Conservation (phyloP, 495 filamentous ascomycete genomes). For the Emericellopsis terricola region DNA sequence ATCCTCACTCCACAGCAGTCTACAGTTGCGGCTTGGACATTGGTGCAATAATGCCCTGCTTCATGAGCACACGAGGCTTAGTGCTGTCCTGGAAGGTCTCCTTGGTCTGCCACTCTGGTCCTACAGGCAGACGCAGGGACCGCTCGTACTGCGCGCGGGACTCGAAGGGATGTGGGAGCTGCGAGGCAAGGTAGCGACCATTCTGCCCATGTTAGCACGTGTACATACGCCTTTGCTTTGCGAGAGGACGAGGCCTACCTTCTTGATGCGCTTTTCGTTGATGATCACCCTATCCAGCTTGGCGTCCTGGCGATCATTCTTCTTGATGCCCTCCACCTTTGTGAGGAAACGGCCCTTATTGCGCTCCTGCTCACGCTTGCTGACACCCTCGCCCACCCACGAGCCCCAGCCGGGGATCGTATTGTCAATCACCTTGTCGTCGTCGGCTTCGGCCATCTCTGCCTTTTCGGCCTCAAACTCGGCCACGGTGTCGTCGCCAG, state of each 20-base stretch:
- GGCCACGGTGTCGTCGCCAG: constrained; percentile 70
- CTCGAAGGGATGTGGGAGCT: constrained; percentile 77
- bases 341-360: constrained; percentile 42
- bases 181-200: constrained; percentile 64
- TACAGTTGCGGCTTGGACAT: constrained; percentile 61
- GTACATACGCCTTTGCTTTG: neutral
- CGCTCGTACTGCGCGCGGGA: constrained; percentile 78
- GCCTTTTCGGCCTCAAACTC: constrained; percentile 73
- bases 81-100: constrained; percentile 76
- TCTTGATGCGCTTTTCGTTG: constrained; percentile 79
- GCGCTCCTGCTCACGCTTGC: constrained; percentile 37
- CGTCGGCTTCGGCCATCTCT: constrained; percentile 55
- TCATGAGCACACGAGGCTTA: constrained; percentile 82
- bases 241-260: constrained; percentile 33
- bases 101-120: constrained; percentile 91
- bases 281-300: constrained; percentile 75
- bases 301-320: constrained; percentile 58
- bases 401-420: constrained; percentile 85
- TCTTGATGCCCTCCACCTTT: constrained; percentile 62
- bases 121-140: constrained; percentile 67
- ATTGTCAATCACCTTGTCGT: constrained; percentile 67
- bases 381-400: constrained; percentile 68
- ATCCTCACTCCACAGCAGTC: too few species aligned
- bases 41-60: constrained; percentile 79
- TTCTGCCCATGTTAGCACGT: constrained; percentile 39